A percentile compares a stretch with the other conserved stretches of the same genome.
These are phyloP conservation scores for Anastatica hierochuntica DNA, from an alignment of 345 rosid species.

Conservation along the genomic window DNA sequence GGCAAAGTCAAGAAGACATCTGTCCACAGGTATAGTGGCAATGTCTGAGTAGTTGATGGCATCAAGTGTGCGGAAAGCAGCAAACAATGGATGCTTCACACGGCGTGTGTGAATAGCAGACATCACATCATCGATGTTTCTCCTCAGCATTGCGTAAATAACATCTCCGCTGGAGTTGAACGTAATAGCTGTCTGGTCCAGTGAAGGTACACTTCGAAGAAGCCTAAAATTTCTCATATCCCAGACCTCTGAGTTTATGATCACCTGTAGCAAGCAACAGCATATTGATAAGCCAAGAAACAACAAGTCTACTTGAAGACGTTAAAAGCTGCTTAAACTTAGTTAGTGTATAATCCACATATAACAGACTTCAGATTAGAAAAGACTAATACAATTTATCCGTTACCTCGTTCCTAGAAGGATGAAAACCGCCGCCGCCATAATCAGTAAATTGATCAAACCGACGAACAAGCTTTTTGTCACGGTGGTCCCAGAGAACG, in stretches of 20 bases:
- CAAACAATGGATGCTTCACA: conserved; percentile 67
- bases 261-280: conserved; percentile 41
- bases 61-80: conserved; percentile 88
- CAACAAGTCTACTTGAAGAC: no score
- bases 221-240: conserved; percentile 78
- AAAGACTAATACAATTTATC: neutral
- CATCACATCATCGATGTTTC: conserved; percentile 89
- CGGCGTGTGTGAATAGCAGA: conserved; percentile 86
- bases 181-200: conserved; percentile 84
- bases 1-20: conserved; percentile 95
- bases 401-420: conserved; percentile 92
- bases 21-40: conserved; percentile 79
- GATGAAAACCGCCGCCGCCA: conserved; percentile 99
- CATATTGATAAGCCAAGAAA: no score
- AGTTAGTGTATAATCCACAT: no score
- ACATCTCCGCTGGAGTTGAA: conserved; percentile 89
- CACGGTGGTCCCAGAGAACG: conserved; percentile 71
- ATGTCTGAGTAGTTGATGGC: conserved; percentile 92
- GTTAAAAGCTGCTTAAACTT: no score
- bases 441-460: conserved; percentile 91
- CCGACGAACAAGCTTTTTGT: conserved; percentile 43
- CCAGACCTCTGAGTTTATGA: conserved; percentile 97
- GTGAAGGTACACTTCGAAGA: conserved; percentile 82
- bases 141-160: conserved; percentile 88
- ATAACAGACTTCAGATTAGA: no score